phyloP scores from a whole-genome alignment of 495 filamentous ascomycete genomes.

The Neurospora cerealis region DNA sequence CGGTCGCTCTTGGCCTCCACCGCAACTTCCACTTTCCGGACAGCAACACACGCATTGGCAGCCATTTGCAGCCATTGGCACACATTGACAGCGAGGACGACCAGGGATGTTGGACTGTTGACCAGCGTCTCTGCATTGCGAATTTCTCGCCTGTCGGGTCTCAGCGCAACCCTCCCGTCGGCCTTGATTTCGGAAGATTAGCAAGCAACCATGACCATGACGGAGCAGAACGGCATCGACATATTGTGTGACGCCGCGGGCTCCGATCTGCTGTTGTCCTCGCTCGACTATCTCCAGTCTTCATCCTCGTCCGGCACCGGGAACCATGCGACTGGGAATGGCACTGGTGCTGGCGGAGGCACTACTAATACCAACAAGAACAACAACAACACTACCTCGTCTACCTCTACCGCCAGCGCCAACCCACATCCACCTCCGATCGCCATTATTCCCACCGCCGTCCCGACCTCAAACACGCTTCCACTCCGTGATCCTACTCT shows the following conservation, averaged over 20 bases:
- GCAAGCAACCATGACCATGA: background rate
- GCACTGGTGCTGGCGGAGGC: background rate
- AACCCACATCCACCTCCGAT: background rate
- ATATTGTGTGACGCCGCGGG: conserved; percentile 15
- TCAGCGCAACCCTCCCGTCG: background rate
- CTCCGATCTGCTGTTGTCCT: conserved; percentile 6
- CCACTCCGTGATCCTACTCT: background rate
- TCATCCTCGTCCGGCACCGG: background rate
- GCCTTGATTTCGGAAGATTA: background rate
- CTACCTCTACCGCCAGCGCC: background rate
- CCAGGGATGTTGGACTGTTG: background rate
- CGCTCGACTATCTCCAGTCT: background rate
- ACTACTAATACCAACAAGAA: background rate
- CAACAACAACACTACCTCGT: background rate
- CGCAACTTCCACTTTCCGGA: background rate
- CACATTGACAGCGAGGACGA: background rate
- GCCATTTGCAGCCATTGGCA: background rate
- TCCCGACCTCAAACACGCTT: background rate
- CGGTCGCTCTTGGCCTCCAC: background rate
- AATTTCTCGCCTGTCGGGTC: background rate
- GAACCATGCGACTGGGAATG: background rate
- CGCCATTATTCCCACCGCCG: background rate
- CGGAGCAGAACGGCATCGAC: conserved; percentile 15
- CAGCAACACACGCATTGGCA: background rate
- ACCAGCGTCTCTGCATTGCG: background rate